A percentile compares a stretch with the other conserved stretches of the same genome.
These are phyloP conservation scores for Thermomucor indicae-seudaticae DNA, from an alignment of 371 early-diverging fungal genomes.

Conservation along the genomic window DNA sequence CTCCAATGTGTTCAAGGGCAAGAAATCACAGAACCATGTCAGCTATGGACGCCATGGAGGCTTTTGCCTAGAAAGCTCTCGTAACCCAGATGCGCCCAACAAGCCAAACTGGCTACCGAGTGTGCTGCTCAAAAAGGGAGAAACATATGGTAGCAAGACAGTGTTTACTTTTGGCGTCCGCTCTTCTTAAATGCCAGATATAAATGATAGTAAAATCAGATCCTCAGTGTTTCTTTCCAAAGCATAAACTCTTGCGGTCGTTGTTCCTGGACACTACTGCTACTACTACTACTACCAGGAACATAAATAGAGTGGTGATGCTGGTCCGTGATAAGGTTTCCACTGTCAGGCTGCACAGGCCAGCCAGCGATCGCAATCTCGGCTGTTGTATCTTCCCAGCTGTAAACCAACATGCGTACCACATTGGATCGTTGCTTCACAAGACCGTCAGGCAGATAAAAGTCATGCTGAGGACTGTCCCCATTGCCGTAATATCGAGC, in stretches of 20 bases:
- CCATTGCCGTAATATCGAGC: constrained; percentile 75
- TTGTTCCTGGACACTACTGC: constrained; percentile 7
- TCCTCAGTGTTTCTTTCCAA: background rate
- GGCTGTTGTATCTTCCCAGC: constrained; percentile 34
- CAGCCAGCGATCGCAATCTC: constrained; percentile 32
- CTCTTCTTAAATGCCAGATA: no score
- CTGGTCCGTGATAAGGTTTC: constrained; percentile 1
- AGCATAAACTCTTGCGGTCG: constrained; percentile 4
- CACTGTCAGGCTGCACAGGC: constrained; percentile 28
- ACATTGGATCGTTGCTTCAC: constrained; percentile 22
- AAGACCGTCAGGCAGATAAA: constrained; percentile 63
- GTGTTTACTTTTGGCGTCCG: constrained; percentile 44
- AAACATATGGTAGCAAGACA: constrained; percentile 44
- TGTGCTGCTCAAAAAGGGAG: constrained; percentile 44
- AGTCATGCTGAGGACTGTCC: constrained; percentile 72
- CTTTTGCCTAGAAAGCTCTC: constrained; percentile 67
- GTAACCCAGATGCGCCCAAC: constrained; percentile 68
- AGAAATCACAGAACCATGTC: constrained; percentile 27
- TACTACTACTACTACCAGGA: background rate
- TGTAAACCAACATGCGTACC: constrained; percentile 39
- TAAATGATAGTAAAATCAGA: constrained; percentile 1
- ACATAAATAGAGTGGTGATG: no score
- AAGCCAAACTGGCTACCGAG: constrained; percentile 48
- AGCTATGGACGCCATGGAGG: constrained; percentile 43
- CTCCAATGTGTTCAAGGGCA: constrained; percentile 24